phyloP scores from a whole-genome alignment of 2,329 filamentous ascomycete species.

The Diaporthe citrichinensis region DNA sequence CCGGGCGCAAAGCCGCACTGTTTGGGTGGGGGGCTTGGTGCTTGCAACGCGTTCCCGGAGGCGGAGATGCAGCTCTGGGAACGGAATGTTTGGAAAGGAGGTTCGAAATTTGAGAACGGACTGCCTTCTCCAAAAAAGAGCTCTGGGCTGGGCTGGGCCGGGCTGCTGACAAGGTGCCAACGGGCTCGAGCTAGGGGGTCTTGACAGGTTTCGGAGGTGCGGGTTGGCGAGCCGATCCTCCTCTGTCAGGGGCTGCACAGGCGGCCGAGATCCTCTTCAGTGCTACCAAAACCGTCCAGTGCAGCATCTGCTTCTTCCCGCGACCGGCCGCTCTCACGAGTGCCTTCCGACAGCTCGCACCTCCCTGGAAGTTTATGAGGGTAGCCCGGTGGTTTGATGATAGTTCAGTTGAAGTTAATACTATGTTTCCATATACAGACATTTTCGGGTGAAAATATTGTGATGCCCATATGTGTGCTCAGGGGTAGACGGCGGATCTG shows the following conservation, averaged over 20 bases:
- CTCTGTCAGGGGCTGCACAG: slow-evolving; percentile 34
- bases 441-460: background rate
- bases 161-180: slow-evolving; percentile 35
- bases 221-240: slow-evolving; percentile 35
- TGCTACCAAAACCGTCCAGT: slow-evolving; percentile 31
- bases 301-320: slow-evolving; percentile 5
- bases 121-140: slow-evolving; percentile 12
- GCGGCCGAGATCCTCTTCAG: slow-evolving; percentile 32
- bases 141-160: slow-evolving; percentile 20
- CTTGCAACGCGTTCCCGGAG: slow-evolving; percentile 37
- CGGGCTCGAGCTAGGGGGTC: slow-evolving; percentile 28
- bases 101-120: slow-evolving; percentile 36
- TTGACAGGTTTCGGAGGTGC: slow-evolving; percentile 34
- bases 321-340: background rate
- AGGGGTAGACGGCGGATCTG: background rate
- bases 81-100: slow-evolving; percentile 37
- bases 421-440: background rate
- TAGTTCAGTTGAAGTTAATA: background rate
- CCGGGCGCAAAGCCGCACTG: slow-evolving; percentile 32
- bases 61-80: slow-evolving; percentile 34
- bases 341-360: background rate
- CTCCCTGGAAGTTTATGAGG: too few relatives aligned
- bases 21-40: slow-evolving; percentile 30
- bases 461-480: background rate
- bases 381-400: background rate